Evolutionary conservation across 306 rosid species (phyloP).

Genomic region (barrel medic (Medicago truncatula)): DNA sequence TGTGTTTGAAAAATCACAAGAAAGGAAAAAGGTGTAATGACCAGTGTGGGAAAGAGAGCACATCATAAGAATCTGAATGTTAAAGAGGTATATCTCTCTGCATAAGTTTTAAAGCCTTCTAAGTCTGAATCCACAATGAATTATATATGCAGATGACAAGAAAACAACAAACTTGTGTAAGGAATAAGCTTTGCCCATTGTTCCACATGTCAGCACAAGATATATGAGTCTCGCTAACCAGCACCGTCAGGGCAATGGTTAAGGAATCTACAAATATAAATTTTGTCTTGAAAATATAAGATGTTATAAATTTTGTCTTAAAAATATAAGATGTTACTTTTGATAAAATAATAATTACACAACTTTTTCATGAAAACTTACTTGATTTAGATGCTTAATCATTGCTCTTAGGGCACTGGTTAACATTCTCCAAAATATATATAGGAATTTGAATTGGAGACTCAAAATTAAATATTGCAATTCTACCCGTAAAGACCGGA

Average conservation of each 20-base stretch:
- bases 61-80: constrained; percentile 19
- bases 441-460: background rate
- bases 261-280: too few species aligned
- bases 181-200: background rate
- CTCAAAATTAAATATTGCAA: background rate
- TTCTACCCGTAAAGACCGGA: too few species aligned
- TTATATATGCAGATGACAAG: constrained; percentile 6
- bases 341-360: too few species aligned
- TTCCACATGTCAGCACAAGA: background rate
- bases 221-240: too few species aligned
- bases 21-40: constrained; percentile 27
- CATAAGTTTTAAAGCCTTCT: constrained; percentile 3
- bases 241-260: too few species aligned
- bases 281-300: too few species aligned
- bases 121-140: constrained; percentile 13
- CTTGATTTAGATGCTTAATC: too few species aligned
- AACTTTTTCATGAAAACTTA: too few species aligned
- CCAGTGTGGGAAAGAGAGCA: constrained; percentile 16
- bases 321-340: too few species aligned
- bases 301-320: too few species aligned
- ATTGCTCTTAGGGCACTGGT: too few species aligned
- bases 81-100: background rate
- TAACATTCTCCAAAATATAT: too few species aligned
- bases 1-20: constrained; percentile 35
- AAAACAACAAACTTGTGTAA: background rate